Evolutionary conservation across 192 early-diverging fungal genomes (phyloP).

Genomic region (Gigaspora rosea): DNA sequence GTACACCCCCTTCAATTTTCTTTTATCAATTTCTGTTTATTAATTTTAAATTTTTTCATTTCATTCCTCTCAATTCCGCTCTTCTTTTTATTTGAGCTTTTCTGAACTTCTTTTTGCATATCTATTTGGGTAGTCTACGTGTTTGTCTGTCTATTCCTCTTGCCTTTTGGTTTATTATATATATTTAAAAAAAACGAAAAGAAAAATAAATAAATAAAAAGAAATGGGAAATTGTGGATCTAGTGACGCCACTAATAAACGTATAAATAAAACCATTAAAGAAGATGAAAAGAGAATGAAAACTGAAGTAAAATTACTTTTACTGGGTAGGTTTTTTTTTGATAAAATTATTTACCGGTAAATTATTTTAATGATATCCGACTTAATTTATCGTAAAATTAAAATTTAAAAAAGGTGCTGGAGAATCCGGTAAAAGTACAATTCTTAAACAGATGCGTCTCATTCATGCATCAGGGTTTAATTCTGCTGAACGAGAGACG

Average conservation of each 20-base stretch:
- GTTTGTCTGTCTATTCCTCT: too few species aligned
- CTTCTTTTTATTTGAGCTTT: too few species aligned
- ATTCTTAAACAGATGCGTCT: constrained; percentile 99
- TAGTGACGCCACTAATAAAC: neutral
- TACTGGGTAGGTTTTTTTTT: neutral
- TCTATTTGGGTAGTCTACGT: too few species aligned
- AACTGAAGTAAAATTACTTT: constrained; percentile 18
- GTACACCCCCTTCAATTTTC: too few species aligned
- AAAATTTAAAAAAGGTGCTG: constrained; percentile 64
- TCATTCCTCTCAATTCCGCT: too few species aligned
- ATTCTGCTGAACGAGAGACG: constrained; percentile 80
- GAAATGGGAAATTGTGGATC: constrained; percentile 13
- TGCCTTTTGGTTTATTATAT: neutral
- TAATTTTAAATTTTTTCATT: too few species aligned
- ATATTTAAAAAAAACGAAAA: neutral
- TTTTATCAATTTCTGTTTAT: too few species aligned
- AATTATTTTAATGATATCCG: neutral
- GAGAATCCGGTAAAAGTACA: constrained; percentile 97
- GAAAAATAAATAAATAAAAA: neutral
- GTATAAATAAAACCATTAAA: constrained; percentile 2
- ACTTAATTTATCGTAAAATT: too few species aligned
- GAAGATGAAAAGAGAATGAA: constrained; percentile 14
- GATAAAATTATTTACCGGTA: neutral
- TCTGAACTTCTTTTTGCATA: too few species aligned
- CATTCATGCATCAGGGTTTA: constrained; percentile 94